phyloP scores from a whole-genome alignment of 1,139 yeast genomes.

The Taphrina pruni region DNA sequence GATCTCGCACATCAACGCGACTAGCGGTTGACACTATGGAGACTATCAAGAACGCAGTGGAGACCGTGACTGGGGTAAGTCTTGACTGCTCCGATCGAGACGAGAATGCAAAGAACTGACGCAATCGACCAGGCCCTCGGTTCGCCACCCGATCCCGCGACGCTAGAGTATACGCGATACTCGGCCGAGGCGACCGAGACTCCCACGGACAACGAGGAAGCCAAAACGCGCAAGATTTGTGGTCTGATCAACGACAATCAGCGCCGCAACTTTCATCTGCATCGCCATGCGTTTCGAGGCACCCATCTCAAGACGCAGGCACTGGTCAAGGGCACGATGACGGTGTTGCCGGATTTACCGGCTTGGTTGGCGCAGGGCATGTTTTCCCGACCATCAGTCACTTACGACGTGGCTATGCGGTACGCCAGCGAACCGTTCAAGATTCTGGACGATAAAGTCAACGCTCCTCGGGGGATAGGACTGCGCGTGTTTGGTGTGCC shows the following conservation, averaged over 20 bases:
- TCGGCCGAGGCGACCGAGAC: slow-evolving; percentile 12
- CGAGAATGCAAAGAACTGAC: not conserved
- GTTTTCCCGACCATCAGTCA: slow-evolving; percentile 1
- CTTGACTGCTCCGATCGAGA: not conserved
- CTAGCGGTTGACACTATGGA: not conserved
- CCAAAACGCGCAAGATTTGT: slow-evolving; percentile 18
- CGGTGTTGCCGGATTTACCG: slow-evolving; percentile 16
- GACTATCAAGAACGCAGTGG: slow-evolving; percentile 11
- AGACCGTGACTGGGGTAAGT: slow-evolving; percentile 16
- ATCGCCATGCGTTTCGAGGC: slow-evolving; percentile 20
- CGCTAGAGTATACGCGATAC: slow-evolving; percentile 11
- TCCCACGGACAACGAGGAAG: slow-evolving; percentile 3
- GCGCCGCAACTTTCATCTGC: slow-evolving; percentile 17
- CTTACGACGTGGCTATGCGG: slow-evolving; percentile 21
- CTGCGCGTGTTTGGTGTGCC: slow-evolving; percentile 22
- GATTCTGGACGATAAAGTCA: slow-evolving; percentile 24
- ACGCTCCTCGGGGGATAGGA: slow-evolving; percentile 24
- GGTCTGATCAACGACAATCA: slow-evolving; percentile 18
- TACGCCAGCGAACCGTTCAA: slow-evolving; percentile 30
- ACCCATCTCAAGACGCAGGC: slow-evolving; percentile 27
- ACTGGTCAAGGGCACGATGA: slow-evolving; percentile 19
- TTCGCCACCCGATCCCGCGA: slow-evolving; percentile 9
- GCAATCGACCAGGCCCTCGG: not conserved
- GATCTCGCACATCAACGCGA: too few relatives aligned
- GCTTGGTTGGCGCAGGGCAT: slow-evolving; percentile 16